phyloP scores from a whole-genome alignment of 257 asterid genomes.

The Solanum lycopersicoides region DNA sequence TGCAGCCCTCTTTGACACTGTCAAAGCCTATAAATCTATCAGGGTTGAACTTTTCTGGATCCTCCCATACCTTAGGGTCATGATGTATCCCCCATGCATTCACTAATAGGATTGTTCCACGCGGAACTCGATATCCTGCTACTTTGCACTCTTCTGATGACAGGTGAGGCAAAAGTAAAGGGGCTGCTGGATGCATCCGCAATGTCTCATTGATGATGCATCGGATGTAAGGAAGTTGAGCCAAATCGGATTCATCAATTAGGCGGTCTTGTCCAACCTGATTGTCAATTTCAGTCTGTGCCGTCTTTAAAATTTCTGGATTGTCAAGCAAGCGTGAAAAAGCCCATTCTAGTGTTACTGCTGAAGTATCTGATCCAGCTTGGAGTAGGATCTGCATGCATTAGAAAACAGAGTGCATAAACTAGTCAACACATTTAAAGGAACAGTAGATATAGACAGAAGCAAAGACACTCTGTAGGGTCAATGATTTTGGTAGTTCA shows the following conservation, averaged over 20 bases:
- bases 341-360: conserved; percentile 24
- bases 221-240: conserved; percentile 35
- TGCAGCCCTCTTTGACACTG: conserved; percentile 18
- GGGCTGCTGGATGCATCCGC: conserved; percentile 45
- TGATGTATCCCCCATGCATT: conserved; percentile 61
- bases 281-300: conserved; percentile 17
- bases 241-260: conserved; percentile 12
- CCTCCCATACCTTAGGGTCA: conserved; percentile 45
- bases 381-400: conserved; percentile 20
- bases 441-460: not conserved
- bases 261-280: conserved; percentile 10
- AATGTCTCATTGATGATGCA: conserved; percentile 49
- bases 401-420: not conserved
- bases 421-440: not conserved
- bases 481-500: not conserved
- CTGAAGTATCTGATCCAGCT: conserved; percentile 28
- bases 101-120: conserved; percentile 41
- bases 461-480: not conserved
- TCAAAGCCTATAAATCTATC: conserved; percentile 32
- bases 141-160: conserved; percentile 44
- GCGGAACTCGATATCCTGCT: conserved; percentile 36
- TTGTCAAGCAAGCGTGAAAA: conserved; percentile 9
- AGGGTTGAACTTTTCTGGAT: conserved; percentile 43
- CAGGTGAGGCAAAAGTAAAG: conserved; percentile 48
- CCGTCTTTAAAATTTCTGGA: conserved; percentile 13